Percentiles rank a stretch among this genome's conserved stretches.
phyloP scores from a whole-genome alignment of 2,329 filamentous ascomycete species.

The Ampelomyces quisqualis region DNA sequence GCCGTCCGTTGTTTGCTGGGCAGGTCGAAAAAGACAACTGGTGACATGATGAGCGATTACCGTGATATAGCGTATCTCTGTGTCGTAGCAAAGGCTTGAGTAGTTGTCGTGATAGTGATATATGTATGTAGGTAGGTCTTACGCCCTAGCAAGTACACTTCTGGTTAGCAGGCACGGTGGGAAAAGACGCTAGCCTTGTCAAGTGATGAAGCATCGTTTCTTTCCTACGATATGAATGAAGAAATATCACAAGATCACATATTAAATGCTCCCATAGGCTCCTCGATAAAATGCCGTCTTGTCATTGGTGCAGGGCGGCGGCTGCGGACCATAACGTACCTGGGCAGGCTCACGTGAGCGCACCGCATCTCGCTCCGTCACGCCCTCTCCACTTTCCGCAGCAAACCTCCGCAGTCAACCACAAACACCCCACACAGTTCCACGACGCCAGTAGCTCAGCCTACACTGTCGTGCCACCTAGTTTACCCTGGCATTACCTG shows the following conservation, averaged over 20 bases:
- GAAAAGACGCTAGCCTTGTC: no score
- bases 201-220: no score
- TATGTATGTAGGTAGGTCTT: neutral
- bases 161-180: conserved; percentile 1
- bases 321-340: neutral
- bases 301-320: neutral
- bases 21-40: conserved; percentile 63
- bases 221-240: no score
- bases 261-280: neutral
- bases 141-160: neutral
- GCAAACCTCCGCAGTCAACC: no score
- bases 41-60: conserved; percentile 29
- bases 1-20: conserved; percentile 54
- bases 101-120: neutral
- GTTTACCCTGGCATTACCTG: no score
- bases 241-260: neutral
- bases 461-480: neutral
- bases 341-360: no score
- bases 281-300: neutral
- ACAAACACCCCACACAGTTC: no score
- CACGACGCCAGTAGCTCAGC: no score
- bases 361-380: no score
- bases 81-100: neutral
- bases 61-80: no score
- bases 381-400: neutral